These are phyloP conservation scores for Cicer judaicum DNA, from an alignment of 306 rosid genomes.

Conservation along the genomic window DNA sequence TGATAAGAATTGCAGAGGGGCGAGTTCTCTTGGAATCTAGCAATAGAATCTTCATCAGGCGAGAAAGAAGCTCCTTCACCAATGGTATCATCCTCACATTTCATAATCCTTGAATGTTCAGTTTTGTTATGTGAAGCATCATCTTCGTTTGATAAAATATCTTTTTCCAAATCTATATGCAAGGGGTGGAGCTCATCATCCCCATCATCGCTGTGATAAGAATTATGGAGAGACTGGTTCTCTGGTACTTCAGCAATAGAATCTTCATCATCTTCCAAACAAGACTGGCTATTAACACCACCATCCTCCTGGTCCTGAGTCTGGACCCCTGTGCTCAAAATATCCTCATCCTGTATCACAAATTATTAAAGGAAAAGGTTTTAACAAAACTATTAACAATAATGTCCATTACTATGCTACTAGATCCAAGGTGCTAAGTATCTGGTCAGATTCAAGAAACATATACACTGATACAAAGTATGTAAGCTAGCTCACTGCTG, in stretches of 20 bases:
- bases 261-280: conserved; percentile 36
- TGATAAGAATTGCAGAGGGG: conserved; percentile 43
- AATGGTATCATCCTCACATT: conserved; percentile 49
- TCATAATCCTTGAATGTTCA: conserved; percentile 51
- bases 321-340: conserved; percentile 48
- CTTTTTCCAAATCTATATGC: conserved; percentile 46
- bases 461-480: conserved; percentile 38
- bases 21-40: conserved; percentile 44
- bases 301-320: conserved; percentile 54
- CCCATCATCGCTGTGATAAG: conserved; percentile 41
- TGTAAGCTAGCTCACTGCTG: conserved; percentile 31
- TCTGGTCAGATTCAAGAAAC: conserved; percentile 34
- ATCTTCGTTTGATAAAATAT: conserved; percentile 31
- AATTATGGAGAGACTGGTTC: conserved; percentile 45
- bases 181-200: conserved; percentile 45
- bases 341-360: conserved; percentile 60
- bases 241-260: conserved; percentile 42
- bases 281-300: conserved; percentile 38
- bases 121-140: conserved; percentile 39
- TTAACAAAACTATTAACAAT: conserved; percentile 38
- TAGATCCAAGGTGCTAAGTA: conserved; percentile 29
- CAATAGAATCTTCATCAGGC: conserved; percentile 43
- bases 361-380: conserved; percentile 48
- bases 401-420: neutral
- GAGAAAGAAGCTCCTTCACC: conserved; percentile 55